Base-by-base conservation (phyloP, 108 stramenopile genomes). In the Nitzschia sp. region DNA sequence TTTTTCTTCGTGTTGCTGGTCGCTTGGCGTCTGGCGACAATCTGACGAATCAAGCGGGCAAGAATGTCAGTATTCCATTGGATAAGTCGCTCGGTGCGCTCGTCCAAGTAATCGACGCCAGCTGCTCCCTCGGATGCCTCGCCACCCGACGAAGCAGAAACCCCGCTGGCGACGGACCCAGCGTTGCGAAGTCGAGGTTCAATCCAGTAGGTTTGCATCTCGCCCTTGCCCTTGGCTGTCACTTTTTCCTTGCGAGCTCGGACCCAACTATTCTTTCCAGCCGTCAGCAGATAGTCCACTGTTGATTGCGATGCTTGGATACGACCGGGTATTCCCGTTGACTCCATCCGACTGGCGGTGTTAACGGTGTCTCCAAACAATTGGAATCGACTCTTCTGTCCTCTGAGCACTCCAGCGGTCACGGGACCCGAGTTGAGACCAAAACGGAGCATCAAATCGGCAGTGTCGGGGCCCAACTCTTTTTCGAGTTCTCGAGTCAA, bases 201-300 rank as follows among this genome's bases (percentile, higher is more conserved):
- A 8, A 82, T 32, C 85, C 85, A 85, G 60, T 56, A 88, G 5
- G 87, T 88, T 45, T 81, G 44, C 5, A 83, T 41, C 44, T 55
- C 22, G 27, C 87, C 87, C 53, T 88, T 88, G 5, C 84, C 87
- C 34, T 85, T 85, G 2, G 69, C 84, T 11, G 64, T 11, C 2
- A 85, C 75, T 19, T 59, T 32, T 5, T 50, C 56, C 30, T 81
- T 58, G 13, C 87, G 71, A 15, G 68, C 53, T 17, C 34, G 33
- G 4, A 50, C 19, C 48, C 48, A 50, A 53, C 0, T 77, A 69
- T 26, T 80, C 80, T n/a, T 80, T 77, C 19, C 19, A 4, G 19
- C 4, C 13, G 63, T 80, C 1, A 75, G 63, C 17, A 88, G 45
- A 79, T 78, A 80, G 19, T 78, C 27, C 26, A 79, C 81, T 21